Base-by-base conservation (phyloP, 2,329 filamentous ascomycete genomes). In the Cercospora sojina region DNA sequence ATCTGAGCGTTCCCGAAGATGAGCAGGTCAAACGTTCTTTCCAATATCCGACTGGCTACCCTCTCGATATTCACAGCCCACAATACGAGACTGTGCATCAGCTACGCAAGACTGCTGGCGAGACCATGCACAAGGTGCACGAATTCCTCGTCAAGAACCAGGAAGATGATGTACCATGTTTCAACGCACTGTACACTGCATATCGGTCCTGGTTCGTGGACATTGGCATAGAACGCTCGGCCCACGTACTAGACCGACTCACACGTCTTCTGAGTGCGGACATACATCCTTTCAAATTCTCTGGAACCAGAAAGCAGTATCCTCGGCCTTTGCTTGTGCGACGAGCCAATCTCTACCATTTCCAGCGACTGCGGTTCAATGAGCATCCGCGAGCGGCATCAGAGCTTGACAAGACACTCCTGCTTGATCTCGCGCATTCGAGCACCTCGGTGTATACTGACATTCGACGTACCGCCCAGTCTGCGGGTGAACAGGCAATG, bases 121-220 rank as follows among this genome's bases (percentile, higher is more conserved):
- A 88, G 73, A 85, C 94, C 0, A 82, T 99, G 25, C 94, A 95
- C 69, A 86, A 87, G 63, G 92, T 96, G 0, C 96, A 99, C 78
- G 80, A 84, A 1, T 99, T 97, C 81, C 82, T 99, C 66, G 89
- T 87, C 18, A 82, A 88, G 68, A 89, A 94, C 67, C 93, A 97
- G 76, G 92, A 98, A 77, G 95, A 99, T 75, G 95, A 99, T 76
- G 95, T 99, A 0, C 88, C 91, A 16, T 97, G 93, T 79, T 99
- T 99, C 80, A 97, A 93, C 25, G 88, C 93, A 0, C 81, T 99
- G 2, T 99, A 97, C 79, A 91, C 91, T 23, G 92, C 94, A 1
- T 99, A 97, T 77, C 86, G 92, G 51, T 95, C 92, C 8, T 99
- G 93, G 93, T 98, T 99, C 74, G 93, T 96, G 1, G 95, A 99